Evolutionary conservation across 768 basidiomycete genomes (phyloP).

Genomic region (Hygrophorus russula): DNA sequence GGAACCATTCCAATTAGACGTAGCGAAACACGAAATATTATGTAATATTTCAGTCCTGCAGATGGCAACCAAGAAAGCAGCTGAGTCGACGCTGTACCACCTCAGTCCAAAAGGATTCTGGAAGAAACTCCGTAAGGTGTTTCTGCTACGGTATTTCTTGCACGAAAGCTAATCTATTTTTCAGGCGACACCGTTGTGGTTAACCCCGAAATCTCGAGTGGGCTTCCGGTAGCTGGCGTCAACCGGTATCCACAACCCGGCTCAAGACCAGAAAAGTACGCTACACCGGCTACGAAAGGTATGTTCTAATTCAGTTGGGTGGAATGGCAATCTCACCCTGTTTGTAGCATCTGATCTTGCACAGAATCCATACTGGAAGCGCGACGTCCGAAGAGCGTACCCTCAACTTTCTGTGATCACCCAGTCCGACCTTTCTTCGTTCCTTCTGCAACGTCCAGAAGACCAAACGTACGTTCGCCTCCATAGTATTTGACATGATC

Average conservation of each 20-base stretch:
- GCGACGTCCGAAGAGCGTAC: slow-evolving; percentile 86
- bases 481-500: not conserved
- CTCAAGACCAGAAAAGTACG: slow-evolving; percentile 79
- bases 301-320: slow-evolving; percentile 3
- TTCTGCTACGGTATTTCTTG: not conserved
- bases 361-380: slow-evolving; percentile 92
- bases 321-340: not conserved
- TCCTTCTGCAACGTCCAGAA: slow-evolving; percentile 74
- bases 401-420: slow-evolving; percentile 87
- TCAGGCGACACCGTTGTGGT: slow-evolving; percentile 75
- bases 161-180: slow-evolving; percentile 3
- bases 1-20: too few species aligned
- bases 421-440: slow-evolving; percentile 66
- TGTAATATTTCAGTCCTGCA: slow-evolving; percentile 7
- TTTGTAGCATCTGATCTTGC: slow-evolving; percentile 72
- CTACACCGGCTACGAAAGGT: slow-evolving; percentile 87
- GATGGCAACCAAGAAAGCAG: slow-evolving; percentile 71
- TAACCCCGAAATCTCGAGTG: slow-evolving; percentile 86
- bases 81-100: slow-evolving; percentile 87
- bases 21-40: not conserved
- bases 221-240: slow-evolving; percentile 64
- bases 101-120: slow-evolving; percentile 85
- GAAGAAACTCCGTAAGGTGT: slow-evolving; percentile 84
- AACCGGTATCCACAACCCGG: slow-evolving; percentile 81
- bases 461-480: slow-evolving; percentile 44